Percentiles rank a stretch among this genome's conserved stretches.
Conservation (phyloP, 441 rosid genomes). For the Erodium moschatum region DNA sequence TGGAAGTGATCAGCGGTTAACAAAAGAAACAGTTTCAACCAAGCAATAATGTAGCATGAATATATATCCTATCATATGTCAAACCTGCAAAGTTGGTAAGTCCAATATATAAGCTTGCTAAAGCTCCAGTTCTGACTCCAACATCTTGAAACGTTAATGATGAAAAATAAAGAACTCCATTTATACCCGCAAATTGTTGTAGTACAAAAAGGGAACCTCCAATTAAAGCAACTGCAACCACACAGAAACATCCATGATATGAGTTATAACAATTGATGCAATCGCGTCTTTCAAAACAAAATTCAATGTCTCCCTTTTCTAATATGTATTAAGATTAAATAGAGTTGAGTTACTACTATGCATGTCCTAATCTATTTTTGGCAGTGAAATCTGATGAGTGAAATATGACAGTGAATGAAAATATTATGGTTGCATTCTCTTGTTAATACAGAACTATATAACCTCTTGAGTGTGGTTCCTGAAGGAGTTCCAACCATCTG, state of each 20-base stretch:
- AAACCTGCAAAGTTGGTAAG: slow-evolving; percentile 60
- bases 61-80: slow-evolving; percentile 12
- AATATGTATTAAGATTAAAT: neutral
- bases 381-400: neutral
- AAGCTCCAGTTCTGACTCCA: slow-evolving; percentile 50
- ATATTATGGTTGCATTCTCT: neutral
- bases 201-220: slow-evolving; percentile 63
- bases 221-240: slow-evolving; percentile 51
- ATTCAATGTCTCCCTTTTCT: neutral
- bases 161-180: slow-evolving; percentile 74
- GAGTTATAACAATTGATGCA: neutral
- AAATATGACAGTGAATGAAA: too few relatives aligned
- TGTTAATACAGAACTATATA: slow-evolving; percentile 16
- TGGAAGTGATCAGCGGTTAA: slow-evolving; percentile 3
- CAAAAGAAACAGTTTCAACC: slow-evolving; percentile 11
- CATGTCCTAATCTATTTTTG: neutral
- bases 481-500: slow-evolving; percentile 59
- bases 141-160: slow-evolving; percentile 63
- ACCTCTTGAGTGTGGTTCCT: slow-evolving; percentile 79
- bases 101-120: slow-evolving; percentile 57
- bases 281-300: neutral
- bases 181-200: slow-evolving; percentile 79
- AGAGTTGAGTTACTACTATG: neutral
- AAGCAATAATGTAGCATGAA: neutral
- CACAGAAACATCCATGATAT: slow-evolving; percentile 1